These are phyloP conservation scores for Zopfochytrium polystomum DNA, from an alignment of 371 early-diverging fungal species.

Conservation along the genomic window DNA sequence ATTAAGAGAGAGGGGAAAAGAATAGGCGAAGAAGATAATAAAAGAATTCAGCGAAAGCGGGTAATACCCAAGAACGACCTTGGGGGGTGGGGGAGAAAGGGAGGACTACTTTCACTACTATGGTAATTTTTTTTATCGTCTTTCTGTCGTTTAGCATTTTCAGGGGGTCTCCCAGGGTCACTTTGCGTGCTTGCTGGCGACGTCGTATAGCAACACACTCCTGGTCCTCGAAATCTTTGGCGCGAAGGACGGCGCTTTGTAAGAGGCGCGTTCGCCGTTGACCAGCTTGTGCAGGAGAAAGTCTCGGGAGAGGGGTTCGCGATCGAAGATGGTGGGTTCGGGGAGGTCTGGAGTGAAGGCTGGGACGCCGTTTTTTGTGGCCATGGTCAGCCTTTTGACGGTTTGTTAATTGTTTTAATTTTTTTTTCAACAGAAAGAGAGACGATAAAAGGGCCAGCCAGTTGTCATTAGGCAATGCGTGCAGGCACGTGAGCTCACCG, in stretches of 20 bases:
- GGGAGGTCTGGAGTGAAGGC: slow-evolving; percentile 53
- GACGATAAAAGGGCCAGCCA: no score
- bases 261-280: slow-evolving; percentile 56
- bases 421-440: neutral
- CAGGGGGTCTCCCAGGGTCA: no score
- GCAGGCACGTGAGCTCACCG: no score
- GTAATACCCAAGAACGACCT: no score
- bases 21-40: no score
- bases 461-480: no score
- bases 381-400: slow-evolving; percentile 21
- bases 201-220: slow-evolving; percentile 49
- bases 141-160: no score
- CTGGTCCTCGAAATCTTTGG: slow-evolving; percentile 55
- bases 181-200: slow-evolving; percentile 52
- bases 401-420: neutral
- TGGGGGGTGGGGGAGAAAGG: no score
- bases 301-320: slow-evolving; percentile 50
- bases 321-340: slow-evolving; percentile 45
- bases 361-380: slow-evolving; percentile 50
- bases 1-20: no score
- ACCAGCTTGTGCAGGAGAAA: slow-evolving; percentile 56
- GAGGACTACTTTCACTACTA: no score
- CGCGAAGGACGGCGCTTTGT: slow-evolving; percentile 54
- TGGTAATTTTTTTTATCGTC: no score
- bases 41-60: no score